Conservation (phyloP, 257 asterid species). For the Craterostigma plantagineum region DNA sequence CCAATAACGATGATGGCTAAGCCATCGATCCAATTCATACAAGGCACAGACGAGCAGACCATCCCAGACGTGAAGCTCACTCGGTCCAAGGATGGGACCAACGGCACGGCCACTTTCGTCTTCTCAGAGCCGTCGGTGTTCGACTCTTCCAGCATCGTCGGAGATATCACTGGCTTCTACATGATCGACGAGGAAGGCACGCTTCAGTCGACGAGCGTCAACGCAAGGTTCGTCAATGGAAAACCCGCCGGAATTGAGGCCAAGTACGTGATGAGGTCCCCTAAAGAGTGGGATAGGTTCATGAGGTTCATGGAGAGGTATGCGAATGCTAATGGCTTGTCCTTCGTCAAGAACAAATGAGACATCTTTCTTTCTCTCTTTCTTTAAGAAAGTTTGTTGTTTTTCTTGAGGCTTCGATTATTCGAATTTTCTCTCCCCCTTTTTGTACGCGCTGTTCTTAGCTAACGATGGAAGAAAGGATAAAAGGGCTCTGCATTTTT, state of each 20-base stretch:
- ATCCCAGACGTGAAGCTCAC: slow-evolving; percentile 85
- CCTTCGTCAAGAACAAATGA: slow-evolving; percentile 32
- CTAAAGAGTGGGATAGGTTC: slow-evolving; percentile 89
- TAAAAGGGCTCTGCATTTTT: no score
- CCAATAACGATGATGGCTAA: slow-evolving; percentile 27
- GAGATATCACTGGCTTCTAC: slow-evolving; percentile 86
- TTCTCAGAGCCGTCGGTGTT: slow-evolving; percentile 81
- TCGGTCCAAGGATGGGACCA: slow-evolving; percentile 74
- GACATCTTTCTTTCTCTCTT: no score
- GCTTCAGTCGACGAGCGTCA: slow-evolving; percentile 77
- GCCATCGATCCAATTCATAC: slow-evolving; percentile 84
- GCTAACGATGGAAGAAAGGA: no score
- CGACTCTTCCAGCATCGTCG: slow-evolving; percentile 74
- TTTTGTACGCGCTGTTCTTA: no score
- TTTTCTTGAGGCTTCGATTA: slow-evolving; percentile 2
- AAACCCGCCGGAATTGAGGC: slow-evolving; percentile 94
- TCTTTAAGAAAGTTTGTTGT: no score
- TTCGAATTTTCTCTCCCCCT: not conserved
- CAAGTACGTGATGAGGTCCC: slow-evolving; percentile 63
- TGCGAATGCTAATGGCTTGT: slow-evolving; percentile 58
- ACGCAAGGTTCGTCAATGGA: slow-evolving; percentile 74
- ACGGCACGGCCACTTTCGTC: slow-evolving; percentile 76
- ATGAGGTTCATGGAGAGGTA: slow-evolving; percentile 96
- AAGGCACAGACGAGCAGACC: slow-evolving; percentile 77
- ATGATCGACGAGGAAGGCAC: slow-evolving; percentile 92